phyloP scores from a whole-genome alignment of 2,329 filamentous ascomycete species.

The Beauveria asiatica region DNA sequence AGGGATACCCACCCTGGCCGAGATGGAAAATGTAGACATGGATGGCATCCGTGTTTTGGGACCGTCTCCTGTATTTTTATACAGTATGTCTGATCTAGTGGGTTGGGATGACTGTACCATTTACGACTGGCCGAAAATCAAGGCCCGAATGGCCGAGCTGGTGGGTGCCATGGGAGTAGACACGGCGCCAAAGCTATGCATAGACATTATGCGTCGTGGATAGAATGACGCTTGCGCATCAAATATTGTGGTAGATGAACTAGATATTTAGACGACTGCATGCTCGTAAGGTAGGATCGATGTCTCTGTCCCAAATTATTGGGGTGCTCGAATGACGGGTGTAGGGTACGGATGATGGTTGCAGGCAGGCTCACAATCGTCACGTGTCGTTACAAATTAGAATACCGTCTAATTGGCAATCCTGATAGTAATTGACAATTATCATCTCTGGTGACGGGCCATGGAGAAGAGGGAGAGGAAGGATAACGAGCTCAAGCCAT shows the following conservation, averaged over 20 bases:
- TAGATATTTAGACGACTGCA: background rate
- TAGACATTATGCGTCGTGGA: conserved; percentile 41
- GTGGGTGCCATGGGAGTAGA: conserved; percentile 57
- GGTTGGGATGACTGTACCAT: conserved; percentile 50
- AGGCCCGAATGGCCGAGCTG: conserved; percentile 57
- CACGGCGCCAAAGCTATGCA: conserved; percentile 44
- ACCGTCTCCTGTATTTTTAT: conserved; percentile 27
- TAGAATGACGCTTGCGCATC: background rate
- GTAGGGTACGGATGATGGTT: background rate
- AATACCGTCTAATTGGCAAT: no score
- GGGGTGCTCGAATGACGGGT: background rate
- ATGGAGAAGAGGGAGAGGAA: no score
- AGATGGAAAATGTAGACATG: conserved; percentile 48
- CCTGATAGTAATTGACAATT: no score
- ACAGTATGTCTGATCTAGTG: conserved; percentile 43
- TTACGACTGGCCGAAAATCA: conserved; percentile 42
- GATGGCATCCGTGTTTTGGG: conserved; percentile 50
- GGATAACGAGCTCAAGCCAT: no score
- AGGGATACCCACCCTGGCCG: conserved; percentile 48
- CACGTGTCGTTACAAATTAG: no score
- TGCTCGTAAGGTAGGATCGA: background rate
- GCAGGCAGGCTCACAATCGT: no score
- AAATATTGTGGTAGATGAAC: background rate
- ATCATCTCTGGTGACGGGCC: no score
- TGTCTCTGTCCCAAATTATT: no score